Base-by-base conservation (phyloP, 768 basidiomycete species). In the Calocybe cyanea region DNA sequence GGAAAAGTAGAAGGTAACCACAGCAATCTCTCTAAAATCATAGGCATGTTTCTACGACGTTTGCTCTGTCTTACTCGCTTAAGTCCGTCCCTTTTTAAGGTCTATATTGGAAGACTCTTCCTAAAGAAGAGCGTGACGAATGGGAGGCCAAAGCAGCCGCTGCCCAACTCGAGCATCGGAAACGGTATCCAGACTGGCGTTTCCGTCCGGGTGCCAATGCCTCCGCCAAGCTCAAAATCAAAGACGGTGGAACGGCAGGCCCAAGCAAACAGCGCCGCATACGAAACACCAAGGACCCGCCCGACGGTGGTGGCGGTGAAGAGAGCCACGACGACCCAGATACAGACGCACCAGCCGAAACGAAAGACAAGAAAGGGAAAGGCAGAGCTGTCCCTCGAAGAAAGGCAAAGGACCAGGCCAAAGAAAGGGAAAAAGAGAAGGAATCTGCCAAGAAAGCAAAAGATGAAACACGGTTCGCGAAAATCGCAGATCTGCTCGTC, bases 1-100 rank as follows among this genome's bases (percentile, higher is more conserved):
- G 83, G 78, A 30, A 79, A 80, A 61, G 86, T 87, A 43, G 87
- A 89, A 57, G 86, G 85, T 0, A 89, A 87, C 54, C 85, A 87
- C 53, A 83, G 83, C 58, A 83, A 79, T 6, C 72, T 89, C 41
- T 87, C 85, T 50, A 89, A 89, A 70, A 88, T 89, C 56, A 85
- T 89, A 48, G 87, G 87, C 83, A 55, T 47, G 72, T 38, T 23
- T 35, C 31, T 36, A 24, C 41, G 11, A 28, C 34, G 34, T 14
- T 35, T 35, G 7, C 17, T 14, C 17, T 6, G 5, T 35, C 14
- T 18, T 35, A 18, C 34, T 40, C 30, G 6, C 13, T 4, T 6
- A 3, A 18, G 20, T 17, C 20, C 34, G 5, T 35, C 14, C 17
- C 5, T 14, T n/a, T 35, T 35, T 5, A 53, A 87, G 87, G 87